These are phyloP conservation scores for Hydnum rufescens DNA, from an alignment of 768 basidiomycete genomes.

Conservation along the genomic window DNA sequence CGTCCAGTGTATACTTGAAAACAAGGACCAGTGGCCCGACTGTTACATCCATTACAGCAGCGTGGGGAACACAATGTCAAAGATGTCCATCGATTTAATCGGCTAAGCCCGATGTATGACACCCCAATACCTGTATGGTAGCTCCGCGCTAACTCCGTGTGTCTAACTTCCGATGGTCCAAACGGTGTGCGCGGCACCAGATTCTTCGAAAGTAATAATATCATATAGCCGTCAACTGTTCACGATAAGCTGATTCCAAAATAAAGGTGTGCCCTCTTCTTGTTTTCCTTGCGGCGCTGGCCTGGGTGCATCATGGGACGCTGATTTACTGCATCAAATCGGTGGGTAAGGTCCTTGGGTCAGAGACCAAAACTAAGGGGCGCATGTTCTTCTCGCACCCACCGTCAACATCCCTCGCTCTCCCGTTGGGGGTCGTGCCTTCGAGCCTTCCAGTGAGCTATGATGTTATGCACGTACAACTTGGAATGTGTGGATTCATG, in stretches of 20 bases:
- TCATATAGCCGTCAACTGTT: constrained; percentile 52
- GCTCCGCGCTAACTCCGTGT: no score
- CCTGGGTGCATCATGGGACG: constrained; percentile 56
- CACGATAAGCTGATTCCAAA: constrained; percentile 33
- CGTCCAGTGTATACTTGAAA: not conserved
- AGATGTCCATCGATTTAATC: no score
- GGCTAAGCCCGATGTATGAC: no score
- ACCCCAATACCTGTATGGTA: no score
- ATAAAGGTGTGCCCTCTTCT: constrained; percentile 14
- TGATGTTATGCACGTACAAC: constrained; percentile 1
- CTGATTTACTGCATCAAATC: constrained; percentile 38
- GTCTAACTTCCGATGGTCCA: constrained; percentile 64
- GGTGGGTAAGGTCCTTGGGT: constrained; percentile 43
- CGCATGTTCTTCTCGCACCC: constrained; percentile 43
- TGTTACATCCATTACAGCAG: no score
- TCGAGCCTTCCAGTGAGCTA: constrained; percentile 23
- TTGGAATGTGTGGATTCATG: constrained; percentile 22
- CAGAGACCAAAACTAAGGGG: constrained; percentile 46
- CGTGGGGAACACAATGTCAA: no score
- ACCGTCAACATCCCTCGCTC: constrained; percentile 55
- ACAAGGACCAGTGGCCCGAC: not conserved
- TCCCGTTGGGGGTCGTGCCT: constrained; percentile 21
- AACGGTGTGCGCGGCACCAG: constrained; percentile 27
- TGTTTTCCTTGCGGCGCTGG: constrained; percentile 29
- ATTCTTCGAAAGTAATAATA: not conserved